phyloP scores from a whole-genome alignment of 768 basidiomycete genomes.

The Termitomyces sp. region DNA sequence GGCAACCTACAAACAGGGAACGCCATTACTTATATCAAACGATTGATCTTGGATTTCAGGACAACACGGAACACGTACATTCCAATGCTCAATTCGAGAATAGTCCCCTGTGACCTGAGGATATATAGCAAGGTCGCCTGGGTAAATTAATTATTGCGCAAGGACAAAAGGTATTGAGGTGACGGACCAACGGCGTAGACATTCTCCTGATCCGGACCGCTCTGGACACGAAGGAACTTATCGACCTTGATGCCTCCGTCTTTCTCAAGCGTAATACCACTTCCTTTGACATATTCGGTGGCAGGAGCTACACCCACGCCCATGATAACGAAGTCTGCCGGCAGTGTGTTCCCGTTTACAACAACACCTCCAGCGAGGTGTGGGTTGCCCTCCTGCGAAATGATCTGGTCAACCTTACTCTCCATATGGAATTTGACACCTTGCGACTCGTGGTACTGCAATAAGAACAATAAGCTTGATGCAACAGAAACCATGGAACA shows the following conservation, averaged over 20 bases:
- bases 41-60: neutral
- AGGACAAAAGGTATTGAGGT: neutral
- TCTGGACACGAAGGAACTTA: conserved; percentile 57
- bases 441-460: conserved; percentile 71
- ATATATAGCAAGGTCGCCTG: conserved; percentile 79
- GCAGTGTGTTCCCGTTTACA: conserved; percentile 56
- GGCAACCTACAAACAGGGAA: conserved; percentile 47
- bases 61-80: conserved; percentile 37
- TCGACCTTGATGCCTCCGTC: conserved; percentile 78
- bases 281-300: conserved; percentile 72
- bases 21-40: neutral
- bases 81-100: conserved; percentile 86
- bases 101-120: conserved; percentile 52
- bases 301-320: conserved; percentile 85
- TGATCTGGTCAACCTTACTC: conserved; percentile 61
- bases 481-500: neutral
- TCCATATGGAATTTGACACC: conserved; percentile 84
- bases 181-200: conserved; percentile 66
- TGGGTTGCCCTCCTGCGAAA: conserved; percentile 45
- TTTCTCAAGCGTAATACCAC: conserved; percentile 62
- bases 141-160: neutral
- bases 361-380: conserved; percentile 58
- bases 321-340: conserved; percentile 77
- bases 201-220: conserved; percentile 34
- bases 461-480: neutral